phyloP scores from a whole-genome alignment of 495 filamentous ascomycete genomes.

The Tuber borchii region DNA sequence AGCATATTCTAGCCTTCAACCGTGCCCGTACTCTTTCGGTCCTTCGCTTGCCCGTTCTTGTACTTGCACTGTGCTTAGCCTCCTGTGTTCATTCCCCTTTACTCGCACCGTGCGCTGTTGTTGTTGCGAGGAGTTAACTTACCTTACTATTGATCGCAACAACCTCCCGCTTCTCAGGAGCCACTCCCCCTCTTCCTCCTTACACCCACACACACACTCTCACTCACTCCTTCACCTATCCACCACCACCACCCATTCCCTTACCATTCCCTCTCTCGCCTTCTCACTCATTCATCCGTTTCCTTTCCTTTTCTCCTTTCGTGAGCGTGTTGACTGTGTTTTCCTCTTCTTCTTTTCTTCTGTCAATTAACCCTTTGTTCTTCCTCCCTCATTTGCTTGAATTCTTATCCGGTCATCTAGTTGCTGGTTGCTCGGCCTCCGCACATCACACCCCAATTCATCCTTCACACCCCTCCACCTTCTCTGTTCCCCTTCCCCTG shows the following conservation, averaged over 20 bases:
- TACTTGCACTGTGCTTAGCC: slow-evolving; percentile 3
- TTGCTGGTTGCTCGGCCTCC: slow-evolving; percentile 18
- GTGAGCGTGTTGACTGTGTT: slow-evolving; percentile 3
- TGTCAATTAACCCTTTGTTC: slow-evolving; percentile 24
- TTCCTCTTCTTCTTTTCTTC: slow-evolving; percentile 10
- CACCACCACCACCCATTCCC: not conserved
- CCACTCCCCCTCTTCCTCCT: slow-evolving; percentile 1
- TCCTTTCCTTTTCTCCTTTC: not conserved
- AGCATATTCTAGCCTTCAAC: not conserved
- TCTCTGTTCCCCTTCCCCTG: slow-evolving; percentile 28
- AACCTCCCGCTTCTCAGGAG: not conserved
- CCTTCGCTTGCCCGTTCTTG: slow-evolving; percentile 4
- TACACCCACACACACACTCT: slow-evolving; percentile 4
- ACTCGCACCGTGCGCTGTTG: slow-evolving; percentile 4
- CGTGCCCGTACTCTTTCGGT: slow-evolving; percentile 7
- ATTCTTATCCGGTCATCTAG: slow-evolving; percentile 21
- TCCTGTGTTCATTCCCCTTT: slow-evolving; percentile 9
- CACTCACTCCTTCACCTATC: slow-evolving; percentile 1
- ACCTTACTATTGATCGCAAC: not conserved
- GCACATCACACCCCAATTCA: slow-evolving; percentile 27
- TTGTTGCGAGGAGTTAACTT: not conserved
- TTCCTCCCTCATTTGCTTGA: slow-evolving; percentile 31
- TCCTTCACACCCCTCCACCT: slow-evolving; percentile 27
- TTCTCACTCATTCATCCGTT: slow-evolving; percentile 8
- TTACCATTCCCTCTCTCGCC: not conserved